These are phyloP conservation scores for Heritiera littoralis DNA, from an alignment of 345 rosid species.

Conservation along the genomic window DNA sequence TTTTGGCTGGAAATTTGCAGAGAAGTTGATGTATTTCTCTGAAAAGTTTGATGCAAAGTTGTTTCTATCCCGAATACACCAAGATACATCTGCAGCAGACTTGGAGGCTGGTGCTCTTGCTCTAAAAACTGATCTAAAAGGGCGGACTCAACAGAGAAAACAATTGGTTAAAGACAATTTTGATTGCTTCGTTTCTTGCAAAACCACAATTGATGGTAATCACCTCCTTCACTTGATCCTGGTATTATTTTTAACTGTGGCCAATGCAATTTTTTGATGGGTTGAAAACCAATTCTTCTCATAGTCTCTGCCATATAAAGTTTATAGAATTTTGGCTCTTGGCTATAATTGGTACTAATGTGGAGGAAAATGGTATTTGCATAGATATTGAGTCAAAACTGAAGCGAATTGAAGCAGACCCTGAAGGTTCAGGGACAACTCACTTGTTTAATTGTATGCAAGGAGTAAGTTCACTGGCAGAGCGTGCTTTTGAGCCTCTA, in stretches of 20 bases:
- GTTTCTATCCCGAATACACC: slow-evolving; percentile 88
- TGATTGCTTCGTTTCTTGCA: slow-evolving; percentile 99
- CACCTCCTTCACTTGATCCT: slow-evolving; percentile 19
- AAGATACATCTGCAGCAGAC: slow-evolving; percentile 77
- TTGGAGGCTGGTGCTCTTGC: slow-evolving; percentile 93
- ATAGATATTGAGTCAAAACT: slow-evolving; percentile 93
- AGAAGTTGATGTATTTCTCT: slow-evolving; percentile 85
- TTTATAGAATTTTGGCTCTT: not conserved
- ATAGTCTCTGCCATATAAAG: slow-evolving; percentile 9
- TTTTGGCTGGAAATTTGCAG: slow-evolving; percentile 44
- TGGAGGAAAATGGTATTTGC: slow-evolving; percentile 24
- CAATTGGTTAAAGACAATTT: slow-evolving; percentile 96
- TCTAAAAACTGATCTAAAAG: slow-evolving; percentile 90
- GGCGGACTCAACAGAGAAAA: slow-evolving; percentile 88
- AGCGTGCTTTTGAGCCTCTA: slow-evolving; percentile 86
- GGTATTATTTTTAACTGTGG: slow-evolving; percentile 13
- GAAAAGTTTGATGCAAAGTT: slow-evolving; percentile 88
- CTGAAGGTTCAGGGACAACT: slow-evolving; percentile 94
- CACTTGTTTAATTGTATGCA: slow-evolving; percentile 79
- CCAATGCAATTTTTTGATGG: slow-evolving; percentile 14
- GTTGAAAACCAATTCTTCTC: slow-evolving; percentile 18
- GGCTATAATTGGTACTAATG: slow-evolving; percentile 24
- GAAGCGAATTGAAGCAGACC: slow-evolving; percentile 93
- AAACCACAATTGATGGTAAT: slow-evolving; percentile 95
- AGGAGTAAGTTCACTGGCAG: slow-evolving; percentile 78